Base-by-base conservation (phyloP, 805 yeast genomes). In the Clavispora santaluciae region DNA sequence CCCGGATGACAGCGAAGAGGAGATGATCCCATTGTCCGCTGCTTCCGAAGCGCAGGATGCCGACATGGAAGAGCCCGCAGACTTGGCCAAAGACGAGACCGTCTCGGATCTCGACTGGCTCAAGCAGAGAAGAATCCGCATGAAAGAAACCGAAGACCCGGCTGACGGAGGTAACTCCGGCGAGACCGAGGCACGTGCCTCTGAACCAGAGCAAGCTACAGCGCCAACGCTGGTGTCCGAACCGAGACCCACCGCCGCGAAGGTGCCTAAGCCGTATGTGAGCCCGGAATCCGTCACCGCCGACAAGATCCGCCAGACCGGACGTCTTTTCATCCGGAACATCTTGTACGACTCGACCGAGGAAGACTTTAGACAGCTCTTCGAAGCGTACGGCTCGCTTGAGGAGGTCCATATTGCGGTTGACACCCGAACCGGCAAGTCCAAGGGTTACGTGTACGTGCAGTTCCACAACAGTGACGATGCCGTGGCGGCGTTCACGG, bases 391-490 rank as follows among this genome's bases (percentile, higher is more conserved):
- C 58, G 99, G 99, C 8, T 65, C 66, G 5, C 60, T 89, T 28
- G 86, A 81, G 49, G 98, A 93, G 64, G 95, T 88, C 1, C 99
- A 93, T 61, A 71, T 93, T 53, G 96, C 99, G 1, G 61, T 89
- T 26, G 98, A 91, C 57, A 83, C 95, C 3, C 78, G 93, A 64
- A 86, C 95, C 0, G 95, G 95, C 9, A 77, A 80, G 52, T 83
- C 96, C 1, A 93, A 93, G 63, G 99, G 99, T 0, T 87, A 88
- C 61, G 96, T 93, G 0, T 90, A 90, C 55, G 73, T 89, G 10
- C 79, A 82, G 57, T 93, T 84, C 56, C 65, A 61, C n/a, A 70
- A 77, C 46, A 71, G 83, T 8, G 74, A 75, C 8, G 82, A 83
- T 56, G 99, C 99, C 0, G 78, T 83, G 1, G 57, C 64, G 22